Percentiles rank a stretch among this genome's conserved stretches.
phyloP scores from a whole-genome alignment of 108 stramenopile genomes.

The Pseudonitzschia pungens region DNA sequence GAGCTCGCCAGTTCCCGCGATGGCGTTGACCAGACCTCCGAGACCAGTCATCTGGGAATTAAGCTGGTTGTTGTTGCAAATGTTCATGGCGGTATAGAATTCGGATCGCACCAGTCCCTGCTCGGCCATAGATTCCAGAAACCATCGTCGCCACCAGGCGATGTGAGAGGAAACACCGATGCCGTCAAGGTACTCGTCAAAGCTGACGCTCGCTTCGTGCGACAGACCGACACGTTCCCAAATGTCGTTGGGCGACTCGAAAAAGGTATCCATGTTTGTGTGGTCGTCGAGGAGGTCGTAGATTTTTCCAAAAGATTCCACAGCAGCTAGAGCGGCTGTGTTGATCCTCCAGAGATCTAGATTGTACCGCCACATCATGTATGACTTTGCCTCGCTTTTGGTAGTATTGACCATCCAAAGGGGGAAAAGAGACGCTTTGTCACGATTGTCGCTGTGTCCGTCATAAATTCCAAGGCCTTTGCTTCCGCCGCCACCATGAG shows the following conservation, averaged over 20 bases:
- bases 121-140: background rate
- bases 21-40: slow-evolving; percentile 62
- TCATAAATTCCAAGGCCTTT: slow-evolving; percentile 39
- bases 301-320: slow-evolving; percentile 32
- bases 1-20: slow-evolving; percentile 22
- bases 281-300: slow-evolving; percentile 26
- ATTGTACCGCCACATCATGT: slow-evolving; percentile 40
- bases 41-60: slow-evolving; percentile 59
- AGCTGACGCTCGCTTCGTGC: slow-evolving; percentile 34
- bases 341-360: slow-evolving; percentile 32
- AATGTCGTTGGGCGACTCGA: slow-evolving; percentile 64
- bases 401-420: slow-evolving; percentile 12
- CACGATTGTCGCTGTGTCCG: background rate
- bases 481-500: slow-evolving; percentile 9
- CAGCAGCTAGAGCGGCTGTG: slow-evolving; percentile 38
- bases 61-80: slow-evolving; percentile 77
- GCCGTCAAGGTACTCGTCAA: slow-evolving; percentile 51
- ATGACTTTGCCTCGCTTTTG: slow-evolving; percentile 1
- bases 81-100: slow-evolving; percentile 54
- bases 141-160: slow-evolving; percentile 13
- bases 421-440: slow-evolving; percentile 17
- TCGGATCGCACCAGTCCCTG: slow-evolving; percentile 63
- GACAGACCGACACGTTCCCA: slow-evolving; percentile 58
- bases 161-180: slow-evolving; percentile 30
- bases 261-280: slow-evolving; percentile 33